A percentile compares a stretch with the other conserved stretches of the same genome.
Conservation (phyloP, 2,329 filamentous ascomycete species). For the Cylindrodendrum hubeiense region DNA sequence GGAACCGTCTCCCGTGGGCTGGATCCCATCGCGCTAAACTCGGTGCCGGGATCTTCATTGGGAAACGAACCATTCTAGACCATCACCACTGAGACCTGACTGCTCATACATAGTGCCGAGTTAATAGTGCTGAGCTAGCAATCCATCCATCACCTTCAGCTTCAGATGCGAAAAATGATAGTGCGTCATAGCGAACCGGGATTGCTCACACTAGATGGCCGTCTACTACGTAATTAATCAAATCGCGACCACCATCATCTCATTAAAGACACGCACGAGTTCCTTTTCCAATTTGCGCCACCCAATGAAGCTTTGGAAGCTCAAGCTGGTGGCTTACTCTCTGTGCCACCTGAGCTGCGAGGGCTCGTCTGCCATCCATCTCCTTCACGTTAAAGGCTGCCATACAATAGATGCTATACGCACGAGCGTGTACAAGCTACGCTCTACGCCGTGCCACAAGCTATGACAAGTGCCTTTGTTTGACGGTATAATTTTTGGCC, state of each 20-base stretch:
- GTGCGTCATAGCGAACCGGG: neutral
- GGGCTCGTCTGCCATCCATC: neutral
- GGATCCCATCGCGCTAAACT: constrained; percentile 7
- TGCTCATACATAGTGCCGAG: neutral
- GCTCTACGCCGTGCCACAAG: constrained; percentile 6
- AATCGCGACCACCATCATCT: neutral
- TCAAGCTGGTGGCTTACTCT: neutral
- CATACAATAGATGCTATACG: neutral
- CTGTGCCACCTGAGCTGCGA: neutral
- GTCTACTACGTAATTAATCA: neutral
- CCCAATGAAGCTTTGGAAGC: no score
- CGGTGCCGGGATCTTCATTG: neutral
- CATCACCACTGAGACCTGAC: neutral
- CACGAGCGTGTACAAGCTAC: constrained; percentile 3
- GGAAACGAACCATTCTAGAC: neutral
- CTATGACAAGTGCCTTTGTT: neutral
- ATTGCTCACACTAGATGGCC: neutral
- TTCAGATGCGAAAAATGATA: neutral
- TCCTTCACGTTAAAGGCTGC: neutral
- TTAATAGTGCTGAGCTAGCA: neutral
- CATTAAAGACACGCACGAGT: neutral
- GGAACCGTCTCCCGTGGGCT: constrained; percentile 1
- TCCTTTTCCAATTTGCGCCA: neutral
- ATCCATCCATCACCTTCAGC: neutral
- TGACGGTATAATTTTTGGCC: neutral